Conservation (phyloP, 2,329 filamentous ascomycete genomes). For the Bertia moriformis region DNA sequence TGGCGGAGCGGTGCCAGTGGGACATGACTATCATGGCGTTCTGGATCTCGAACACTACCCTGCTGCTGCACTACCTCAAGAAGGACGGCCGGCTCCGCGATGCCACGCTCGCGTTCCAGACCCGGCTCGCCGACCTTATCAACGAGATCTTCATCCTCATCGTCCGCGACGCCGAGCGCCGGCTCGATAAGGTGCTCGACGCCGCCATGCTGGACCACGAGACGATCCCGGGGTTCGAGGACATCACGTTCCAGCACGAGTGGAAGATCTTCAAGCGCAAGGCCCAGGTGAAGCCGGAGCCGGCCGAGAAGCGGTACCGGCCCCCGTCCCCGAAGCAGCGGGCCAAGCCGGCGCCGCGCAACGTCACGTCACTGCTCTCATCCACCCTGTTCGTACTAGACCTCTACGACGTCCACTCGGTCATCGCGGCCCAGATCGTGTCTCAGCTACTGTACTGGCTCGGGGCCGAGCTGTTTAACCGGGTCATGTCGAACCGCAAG, state of each 20-base stretch:
- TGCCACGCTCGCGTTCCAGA: conserved; percentile 76
- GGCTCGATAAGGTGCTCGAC: conserved; percentile 91
- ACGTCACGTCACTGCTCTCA: conserved; percentile 86
- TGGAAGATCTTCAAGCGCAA: conserved; percentile 96
- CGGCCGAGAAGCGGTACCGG: conserved; percentile 75
- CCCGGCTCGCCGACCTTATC: conserved; percentile 82
- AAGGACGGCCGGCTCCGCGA: conserved; percentile 74
- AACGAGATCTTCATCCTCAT: conserved; percentile 98
- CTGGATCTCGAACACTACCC: conserved; percentile 93
- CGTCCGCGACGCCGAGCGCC: conserved; percentile 84
- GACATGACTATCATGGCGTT: conserved; percentile 99
- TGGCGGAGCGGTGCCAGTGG: conserved; percentile 93
- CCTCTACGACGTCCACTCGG: conserved; percentile 96
- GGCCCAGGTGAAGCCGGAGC: conserved; percentile 76
- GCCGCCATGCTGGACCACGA: conserved; percentile 92
- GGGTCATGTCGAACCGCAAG: conserved; percentile 89
- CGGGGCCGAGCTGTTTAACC: conserved; percentile 89
- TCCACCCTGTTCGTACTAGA: conserved; percentile 95
- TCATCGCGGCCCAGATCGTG: conserved; percentile 82
- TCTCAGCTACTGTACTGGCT: conserved; percentile 94
- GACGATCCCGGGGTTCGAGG: conserved; percentile 92
- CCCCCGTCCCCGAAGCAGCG: conserved; percentile 87
- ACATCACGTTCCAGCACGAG: conserved; percentile 92
- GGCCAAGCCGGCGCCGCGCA: conserved; percentile 85
- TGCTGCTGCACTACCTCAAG: conserved; percentile 91